Percentiles rank a stretch among this genome's conserved stretches.
These are phyloP conservation scores for Helicostylum pulchrum DNA, from an alignment of 192 early-diverging fungal species.

Conservation along the genomic window DNA sequence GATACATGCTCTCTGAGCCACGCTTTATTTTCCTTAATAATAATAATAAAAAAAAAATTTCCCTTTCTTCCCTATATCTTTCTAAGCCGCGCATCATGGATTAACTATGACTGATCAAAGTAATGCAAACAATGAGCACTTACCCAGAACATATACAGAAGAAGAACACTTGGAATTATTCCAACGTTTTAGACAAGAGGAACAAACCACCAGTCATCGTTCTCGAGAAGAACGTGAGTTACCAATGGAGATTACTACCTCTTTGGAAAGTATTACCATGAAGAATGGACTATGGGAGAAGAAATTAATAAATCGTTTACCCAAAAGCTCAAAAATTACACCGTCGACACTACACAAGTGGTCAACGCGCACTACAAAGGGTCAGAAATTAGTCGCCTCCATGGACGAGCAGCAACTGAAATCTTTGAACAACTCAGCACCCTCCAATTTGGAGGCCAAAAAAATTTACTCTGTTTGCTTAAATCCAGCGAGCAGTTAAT, in stretches of 20 bases:
- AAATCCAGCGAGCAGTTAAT: too few species aligned
- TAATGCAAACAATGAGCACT: background rate
- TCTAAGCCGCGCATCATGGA: conserved; percentile 3
- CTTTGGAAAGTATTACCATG: background rate
- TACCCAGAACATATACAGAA: conserved; percentile 1
- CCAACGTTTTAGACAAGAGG: background rate
- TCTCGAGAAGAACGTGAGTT: background rate
- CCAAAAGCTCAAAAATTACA: background rate
- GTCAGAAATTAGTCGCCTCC: background rate
- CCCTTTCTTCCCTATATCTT: conserved; percentile 1
- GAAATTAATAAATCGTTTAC: background rate
- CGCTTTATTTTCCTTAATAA: background rate
- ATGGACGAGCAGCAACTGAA: conserved; percentile 1
- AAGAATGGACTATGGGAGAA: background rate
- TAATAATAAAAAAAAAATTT: background rate
- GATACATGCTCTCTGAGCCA: too few species aligned
- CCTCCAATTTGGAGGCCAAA: too few species aligned
- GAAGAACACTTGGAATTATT: background rate
- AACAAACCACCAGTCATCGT: background rate
- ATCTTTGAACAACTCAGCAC: background rate
- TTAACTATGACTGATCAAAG: background rate
- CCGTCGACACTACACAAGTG: background rate
- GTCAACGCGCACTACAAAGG: background rate
- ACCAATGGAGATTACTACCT: background rate
- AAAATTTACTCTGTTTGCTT: too few species aligned